Conservation (phyloP, 495 filamentous ascomycete species). For the Aspergillus indologenus region DNA sequence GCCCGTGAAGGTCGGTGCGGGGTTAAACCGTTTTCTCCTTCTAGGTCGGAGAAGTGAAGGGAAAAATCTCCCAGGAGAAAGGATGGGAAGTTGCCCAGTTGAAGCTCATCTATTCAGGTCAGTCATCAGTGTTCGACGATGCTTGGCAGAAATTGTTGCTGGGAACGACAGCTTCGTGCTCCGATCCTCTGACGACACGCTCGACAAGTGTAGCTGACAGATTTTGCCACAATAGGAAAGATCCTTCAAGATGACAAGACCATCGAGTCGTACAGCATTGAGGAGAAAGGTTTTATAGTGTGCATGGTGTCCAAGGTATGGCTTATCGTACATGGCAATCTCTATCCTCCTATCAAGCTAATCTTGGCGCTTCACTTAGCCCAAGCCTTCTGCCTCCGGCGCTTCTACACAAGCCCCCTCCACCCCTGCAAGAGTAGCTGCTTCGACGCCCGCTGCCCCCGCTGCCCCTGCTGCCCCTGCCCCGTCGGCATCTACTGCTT, state of each 20-base stretch:
- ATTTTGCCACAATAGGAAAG: slow-evolving; percentile 62
- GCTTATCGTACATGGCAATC: background rate
- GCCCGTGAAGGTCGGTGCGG: slow-evolving; percentile 23
- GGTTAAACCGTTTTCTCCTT: slow-evolving; percentile 26
- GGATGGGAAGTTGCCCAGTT: slow-evolving; percentile 84
- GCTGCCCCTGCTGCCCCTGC: slow-evolving; percentile 67
- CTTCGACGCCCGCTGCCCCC: slow-evolving; percentile 52
- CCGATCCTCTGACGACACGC: background rate
- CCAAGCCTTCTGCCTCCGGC: slow-evolving; percentile 63
- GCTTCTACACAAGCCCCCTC: slow-evolving; percentile 56
- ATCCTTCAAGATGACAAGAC: slow-evolving; percentile 96
- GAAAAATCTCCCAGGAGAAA: slow-evolving; percentile 82
- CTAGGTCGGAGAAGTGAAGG: slow-evolving; percentile 84
- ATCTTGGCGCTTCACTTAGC: slow-evolving; percentile 38
- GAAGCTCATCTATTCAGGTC: slow-evolving; percentile 98
- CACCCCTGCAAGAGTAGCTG: slow-evolving; percentile 49
- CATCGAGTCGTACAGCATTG: slow-evolving; percentile 92
- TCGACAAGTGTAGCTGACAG: slow-evolving; percentile 3
- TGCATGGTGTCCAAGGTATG: slow-evolving; percentile 93
- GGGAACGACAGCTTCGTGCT: background rate
- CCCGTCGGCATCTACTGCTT: slow-evolving; percentile 57
- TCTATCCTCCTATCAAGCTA: slow-evolving; percentile 8
- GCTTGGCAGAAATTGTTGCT: background rate
- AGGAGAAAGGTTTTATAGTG: slow-evolving; percentile 98
- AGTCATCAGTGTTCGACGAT: slow-evolving; percentile 26